phyloP scores from a whole-genome alignment of 345 rosid species.

The Bruguiera gymnorhiza region DNA sequence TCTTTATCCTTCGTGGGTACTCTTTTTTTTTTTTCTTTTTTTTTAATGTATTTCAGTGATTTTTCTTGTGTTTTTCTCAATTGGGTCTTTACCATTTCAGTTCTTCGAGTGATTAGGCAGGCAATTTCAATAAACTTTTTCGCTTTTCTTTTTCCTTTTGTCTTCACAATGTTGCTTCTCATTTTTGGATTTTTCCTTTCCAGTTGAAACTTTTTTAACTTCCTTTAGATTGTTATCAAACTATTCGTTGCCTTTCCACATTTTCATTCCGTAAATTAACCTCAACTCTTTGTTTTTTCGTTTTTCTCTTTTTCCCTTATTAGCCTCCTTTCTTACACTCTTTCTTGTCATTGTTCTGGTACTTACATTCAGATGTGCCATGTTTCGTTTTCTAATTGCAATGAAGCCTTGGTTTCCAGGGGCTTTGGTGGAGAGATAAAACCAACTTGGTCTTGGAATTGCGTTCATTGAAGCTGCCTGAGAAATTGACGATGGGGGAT shows the following conservation, averaged over 20 bases:
- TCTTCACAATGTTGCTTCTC: background rate
- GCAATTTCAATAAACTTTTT: background rate
- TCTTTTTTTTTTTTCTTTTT: background rate
- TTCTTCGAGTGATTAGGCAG: constrained; percentile 2
- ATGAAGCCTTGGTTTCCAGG: constrained; percentile 18
- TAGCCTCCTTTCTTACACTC: too few species aligned
- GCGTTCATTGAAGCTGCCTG: constrained; percentile 3
- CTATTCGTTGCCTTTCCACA: background rate
- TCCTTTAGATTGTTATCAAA: background rate
- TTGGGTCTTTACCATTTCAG: constrained; percentile 26
- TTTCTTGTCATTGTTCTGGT: too few species aligned
- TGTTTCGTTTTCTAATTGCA: constrained; percentile 1
- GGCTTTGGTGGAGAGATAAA: constrained; percentile 12
- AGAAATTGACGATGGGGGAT: constrained; percentile 64
- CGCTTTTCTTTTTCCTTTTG: background rate
- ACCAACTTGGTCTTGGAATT: constrained; percentile 15
- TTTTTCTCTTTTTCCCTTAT: background rate
- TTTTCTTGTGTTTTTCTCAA: constrained; percentile 17
- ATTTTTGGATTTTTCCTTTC: background rate
- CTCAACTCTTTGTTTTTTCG: background rate
- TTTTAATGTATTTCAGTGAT: constrained; percentile 10
- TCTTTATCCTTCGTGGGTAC: constrained; percentile 19
- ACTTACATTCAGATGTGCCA: too few species aligned
- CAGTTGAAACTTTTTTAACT: background rate
- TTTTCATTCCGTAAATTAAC: too few species aligned